Evolutionary conservation across 148 eudicot genomes (phyloP), one percentile per base, ranked within the genome.

Genomic region (Rheum nobile): DNA sequence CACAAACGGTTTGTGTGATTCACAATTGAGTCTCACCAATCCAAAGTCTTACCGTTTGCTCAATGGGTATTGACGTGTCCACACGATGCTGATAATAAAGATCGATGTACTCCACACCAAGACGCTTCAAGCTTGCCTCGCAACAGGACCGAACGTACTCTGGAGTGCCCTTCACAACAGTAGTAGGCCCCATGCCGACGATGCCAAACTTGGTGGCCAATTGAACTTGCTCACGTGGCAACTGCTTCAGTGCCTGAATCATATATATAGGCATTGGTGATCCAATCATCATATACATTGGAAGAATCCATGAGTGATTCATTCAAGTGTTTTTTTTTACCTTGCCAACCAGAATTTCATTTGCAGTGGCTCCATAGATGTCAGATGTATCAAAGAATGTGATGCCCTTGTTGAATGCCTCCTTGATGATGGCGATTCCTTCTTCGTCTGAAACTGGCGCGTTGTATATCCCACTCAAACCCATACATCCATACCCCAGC

Each of bases 121-220:
- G 88, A 63, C 83, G 86, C 78, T 72, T 82, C 73, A 88, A 77
- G 77, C 89, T 88, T 55, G 79, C 85, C 73, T 88, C 91, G 70
- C 91, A 88, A 75, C 86, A 88, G n/a, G 83, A 77, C 37, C 85
- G 86, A 10, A 71, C 91, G 75, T 85, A 88, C 69, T 82, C 87
- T 21, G 86, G 82, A 46, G 83, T 79, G n/a, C 89, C 98, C 42
- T 86, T 87, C 3, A 84, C 88, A 39, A 86, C 63, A 29, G 68
- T 42, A 24, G 74, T 71, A 34, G 82, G 34, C 29, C 73, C 88
- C 9, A 86, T 2, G 57, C 74, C 28, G 4, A 71, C 73, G 37
- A 92, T 61, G 37, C 98, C 98, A 71, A 87, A 92, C 80, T 92
- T 92, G 47, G 98, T 90, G 38, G 98, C 93, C 70, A 92, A 38